Evolutionary conservation across 2,329 filamentous ascomycete species (phyloP).

Genomic region (Talaromyces verruculosus): DNA sequence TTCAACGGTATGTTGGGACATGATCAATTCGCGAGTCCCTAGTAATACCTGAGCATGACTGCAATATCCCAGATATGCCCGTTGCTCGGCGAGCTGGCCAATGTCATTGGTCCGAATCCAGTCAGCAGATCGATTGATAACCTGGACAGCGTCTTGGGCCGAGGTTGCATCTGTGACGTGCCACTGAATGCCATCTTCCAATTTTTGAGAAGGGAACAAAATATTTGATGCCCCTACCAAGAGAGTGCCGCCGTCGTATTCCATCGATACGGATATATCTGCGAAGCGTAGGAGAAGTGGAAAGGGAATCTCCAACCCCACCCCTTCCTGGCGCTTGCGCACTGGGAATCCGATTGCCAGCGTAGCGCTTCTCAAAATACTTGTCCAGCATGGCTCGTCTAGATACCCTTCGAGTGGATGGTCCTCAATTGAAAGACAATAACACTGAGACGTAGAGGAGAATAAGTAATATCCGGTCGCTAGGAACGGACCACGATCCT

Average conservation of each 20-base stretch:
- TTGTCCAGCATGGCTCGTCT: constrained; percentile 1
- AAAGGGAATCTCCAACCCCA: constrained; percentile 13
- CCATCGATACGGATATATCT: constrained; percentile 12
- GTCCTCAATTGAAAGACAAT: background rate
- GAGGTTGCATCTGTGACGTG: constrained; percentile 1
- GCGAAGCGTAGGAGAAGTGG: constrained; percentile 12
- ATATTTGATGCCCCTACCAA: background rate
- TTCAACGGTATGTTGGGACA: background rate
- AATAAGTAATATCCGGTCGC: background rate
- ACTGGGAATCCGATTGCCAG: constrained; percentile 5
- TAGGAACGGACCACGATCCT: background rate
- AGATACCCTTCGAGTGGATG: background rate
- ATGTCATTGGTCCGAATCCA: background rate
- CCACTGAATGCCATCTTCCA: constrained; percentile 11
- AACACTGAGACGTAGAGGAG: background rate
- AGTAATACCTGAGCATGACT: background rate
- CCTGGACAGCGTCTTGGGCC: background rate
- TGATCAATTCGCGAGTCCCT: background rate
- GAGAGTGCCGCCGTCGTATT: background rate
- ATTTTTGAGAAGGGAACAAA: background rate
- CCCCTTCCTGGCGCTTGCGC: background rate
- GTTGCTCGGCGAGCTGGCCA: background rate
- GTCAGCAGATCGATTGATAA: background rate
- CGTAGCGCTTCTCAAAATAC: background rate
- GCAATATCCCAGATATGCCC: constrained; percentile 13